These are phyloP conservation scores for Gymnopilus junonius DNA, from an alignment of 768 basidiomycete genomes.

Conservation along the genomic window DNA sequence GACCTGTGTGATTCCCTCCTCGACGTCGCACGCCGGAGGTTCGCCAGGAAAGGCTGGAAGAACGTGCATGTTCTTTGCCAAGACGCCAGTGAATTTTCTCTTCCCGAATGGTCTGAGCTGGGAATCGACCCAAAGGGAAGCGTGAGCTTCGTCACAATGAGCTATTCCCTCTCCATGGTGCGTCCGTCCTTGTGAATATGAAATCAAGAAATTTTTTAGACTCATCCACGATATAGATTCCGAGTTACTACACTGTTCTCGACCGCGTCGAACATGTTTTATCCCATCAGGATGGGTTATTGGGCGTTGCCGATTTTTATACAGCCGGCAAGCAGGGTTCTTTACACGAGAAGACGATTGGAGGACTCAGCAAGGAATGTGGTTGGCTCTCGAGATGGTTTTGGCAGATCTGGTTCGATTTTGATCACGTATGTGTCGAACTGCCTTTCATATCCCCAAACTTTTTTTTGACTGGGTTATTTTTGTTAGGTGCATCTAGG, in stretches of 20 bases:
- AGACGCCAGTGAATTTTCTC: slow-evolving; percentile 68
- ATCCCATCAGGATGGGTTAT: slow-evolving; percentile 58
- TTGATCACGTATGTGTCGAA: slow-evolving; percentile 44
- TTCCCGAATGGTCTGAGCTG: slow-evolving; percentile 58
- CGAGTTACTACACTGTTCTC: slow-evolving; percentile 65
- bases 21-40: slow-evolving; percentile 70
- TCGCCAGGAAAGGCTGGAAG: slow-evolving; percentile 68
- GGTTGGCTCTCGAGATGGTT: slow-evolving; percentile 75
- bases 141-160: slow-evolving; percentile 56
- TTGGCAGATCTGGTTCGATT: slow-evolving; percentile 77
- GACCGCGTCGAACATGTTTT: slow-evolving; percentile 72
- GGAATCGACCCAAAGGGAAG: slow-evolving; percentile 56
- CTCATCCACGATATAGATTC: slow-evolving; percentile 42
- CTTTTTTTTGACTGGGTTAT: slow-evolving; percentile 20
- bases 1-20: slow-evolving; percentile 77
- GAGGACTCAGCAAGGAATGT: slow-evolving; percentile 61
- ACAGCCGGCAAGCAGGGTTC: slow-evolving; percentile 60
- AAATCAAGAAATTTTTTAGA: neutral
- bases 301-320: slow-evolving; percentile 79
- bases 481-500: slow-evolving; percentile 46
- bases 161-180: slow-evolving; percentile 64
- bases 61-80: slow-evolving; percentile 76
- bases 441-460: neutral
- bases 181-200: slow-evolving; percentile 4
- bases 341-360: slow-evolving; percentile 63